Evolutionary conservation across 2,329 filamentous ascomycete genomes (phyloP).

Genomic region (Hypocrella siamensis): DNA sequence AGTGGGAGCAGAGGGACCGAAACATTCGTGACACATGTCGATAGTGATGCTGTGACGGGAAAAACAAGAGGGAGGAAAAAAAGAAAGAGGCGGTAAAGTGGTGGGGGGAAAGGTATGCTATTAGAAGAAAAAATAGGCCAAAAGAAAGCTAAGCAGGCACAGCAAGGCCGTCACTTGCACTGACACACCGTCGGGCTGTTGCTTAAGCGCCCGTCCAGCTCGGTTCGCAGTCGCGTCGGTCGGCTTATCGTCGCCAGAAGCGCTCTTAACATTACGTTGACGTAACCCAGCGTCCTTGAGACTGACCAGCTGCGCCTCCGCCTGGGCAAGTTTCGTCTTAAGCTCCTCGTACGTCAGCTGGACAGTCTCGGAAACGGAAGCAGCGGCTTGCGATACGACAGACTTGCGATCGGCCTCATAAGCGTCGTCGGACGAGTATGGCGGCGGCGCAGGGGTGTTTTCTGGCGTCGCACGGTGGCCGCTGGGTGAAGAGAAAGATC

Average conservation of each 20-base stretch:
- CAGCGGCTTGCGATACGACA: conserved; percentile 22
- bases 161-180: conserved; percentile 72
- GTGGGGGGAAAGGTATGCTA: too few species aligned
- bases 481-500: conserved; percentile 28
- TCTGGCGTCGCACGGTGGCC: conserved; percentile 14
- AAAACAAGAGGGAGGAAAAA: too few species aligned
- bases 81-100: too few species aligned
- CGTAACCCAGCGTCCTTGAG: conserved; percentile 61
- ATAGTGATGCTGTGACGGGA: too few species aligned
- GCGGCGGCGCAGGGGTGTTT: conserved; percentile 16
- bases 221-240: conserved; percentile 31
- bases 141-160: conserved; percentile 78
- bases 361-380: conserved; percentile 28
- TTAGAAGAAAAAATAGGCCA: conserved; percentile 94
- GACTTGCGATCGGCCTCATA: conserved; percentile 16
- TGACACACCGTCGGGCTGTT: conserved; percentile 59
- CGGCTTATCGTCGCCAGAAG: conserved; percentile 34
- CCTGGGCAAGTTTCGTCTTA: conserved; percentile 57
- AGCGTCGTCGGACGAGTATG: conserved; percentile 18
- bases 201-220: conserved; percentile 39
- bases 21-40: too few species aligned
- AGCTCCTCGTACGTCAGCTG: conserved; percentile 40
- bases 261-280: conserved; percentile 55
- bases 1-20: too few species aligned
- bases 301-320: conserved; percentile 55